These are phyloP conservation scores for Botrytis hyacinthi DNA, from an alignment of 2,329 filamentous ascomycete species.

Conservation along the genomic window DNA sequence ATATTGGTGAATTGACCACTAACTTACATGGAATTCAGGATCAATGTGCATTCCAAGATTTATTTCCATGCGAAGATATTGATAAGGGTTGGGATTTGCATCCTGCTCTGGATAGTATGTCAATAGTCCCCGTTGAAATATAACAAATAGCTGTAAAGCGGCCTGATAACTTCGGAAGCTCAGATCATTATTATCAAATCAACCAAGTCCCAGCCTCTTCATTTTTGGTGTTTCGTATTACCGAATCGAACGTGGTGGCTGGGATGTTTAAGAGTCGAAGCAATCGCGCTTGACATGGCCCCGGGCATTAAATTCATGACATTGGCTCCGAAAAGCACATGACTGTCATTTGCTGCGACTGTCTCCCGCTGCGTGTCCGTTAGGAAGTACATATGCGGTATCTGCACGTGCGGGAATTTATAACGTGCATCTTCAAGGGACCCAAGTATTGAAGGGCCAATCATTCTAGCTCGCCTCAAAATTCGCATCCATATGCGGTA, in stretches of 20 bases:
- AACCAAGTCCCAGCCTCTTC: constrained; percentile 14
- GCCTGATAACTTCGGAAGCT: not conserved
- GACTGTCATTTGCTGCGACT: constrained; percentile 25
- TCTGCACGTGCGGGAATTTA: constrained; percentile 30
- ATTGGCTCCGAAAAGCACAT: constrained; percentile 27
- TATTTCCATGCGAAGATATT: not conserved
- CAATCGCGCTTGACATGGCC: constrained; percentile 5
- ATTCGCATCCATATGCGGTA: constrained; percentile 23
- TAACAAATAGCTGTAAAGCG: constrained; percentile 13
- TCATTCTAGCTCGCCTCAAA: constrained; percentile 18
- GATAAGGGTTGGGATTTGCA: constrained; percentile 1
- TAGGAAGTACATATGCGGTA: constrained; percentile 25
- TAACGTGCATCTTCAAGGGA: constrained; percentile 24
- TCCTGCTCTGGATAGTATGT: constrained; percentile 6
- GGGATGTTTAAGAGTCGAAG: not conserved
- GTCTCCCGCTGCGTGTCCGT: constrained; percentile 29
- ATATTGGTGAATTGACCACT: not conserved
- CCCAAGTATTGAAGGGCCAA: constrained; percentile 26
- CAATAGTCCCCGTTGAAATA: constrained; percentile 1
- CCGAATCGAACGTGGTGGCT: constrained; percentile 7
- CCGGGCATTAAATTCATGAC: not conserved
- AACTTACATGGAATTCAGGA: not conserved
- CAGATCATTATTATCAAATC: not conserved
- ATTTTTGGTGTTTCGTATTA: not conserved
- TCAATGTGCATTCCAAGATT: not conserved